Conservation (phyloP, 176 grass and related monocot genomes). For the Carex kokanica region DNA sequence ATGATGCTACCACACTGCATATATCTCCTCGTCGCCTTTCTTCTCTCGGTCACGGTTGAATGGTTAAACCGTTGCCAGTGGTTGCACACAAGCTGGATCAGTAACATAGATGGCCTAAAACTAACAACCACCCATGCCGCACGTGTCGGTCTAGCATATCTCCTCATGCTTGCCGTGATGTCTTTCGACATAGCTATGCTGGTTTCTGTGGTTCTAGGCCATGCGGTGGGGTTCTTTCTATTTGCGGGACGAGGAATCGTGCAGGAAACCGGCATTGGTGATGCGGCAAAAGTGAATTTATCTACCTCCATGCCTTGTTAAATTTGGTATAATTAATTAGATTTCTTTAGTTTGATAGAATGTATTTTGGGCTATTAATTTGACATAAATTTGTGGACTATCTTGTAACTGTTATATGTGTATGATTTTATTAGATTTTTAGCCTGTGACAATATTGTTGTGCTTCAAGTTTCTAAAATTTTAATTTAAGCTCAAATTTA, state of each 20-base stretch:
- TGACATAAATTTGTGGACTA: not conserved
- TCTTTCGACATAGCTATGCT: conserved; percentile 14
- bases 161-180: conserved; percentile 25
- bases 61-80: not conserved
- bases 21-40: conserved; percentile 10
- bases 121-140: not conserved
- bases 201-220: not conserved
- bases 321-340: not conserved
- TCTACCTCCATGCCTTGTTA: conserved; percentile 14
- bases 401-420: not conserved
- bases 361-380: conserved; percentile 5
- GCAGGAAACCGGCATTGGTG: not conserved
- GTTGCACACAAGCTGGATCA: not conserved
- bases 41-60: not conserved
- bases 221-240: conserved; percentile 20
- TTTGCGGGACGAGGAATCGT: not conserved
- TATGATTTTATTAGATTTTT: not conserved
- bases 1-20: conserved; percentile 7
- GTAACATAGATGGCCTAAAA: not conserved
- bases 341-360: not conserved
- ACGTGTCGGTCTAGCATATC: conserved; percentile 4
- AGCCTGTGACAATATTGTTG: too few species aligned
- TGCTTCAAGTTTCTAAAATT: too few species aligned
- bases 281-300: not conserved
- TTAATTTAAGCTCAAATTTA: too few species aligned